Conservation (phyloP, 495 filamentous ascomycete genomes). For the Trichoderma parareesei region DNA sequence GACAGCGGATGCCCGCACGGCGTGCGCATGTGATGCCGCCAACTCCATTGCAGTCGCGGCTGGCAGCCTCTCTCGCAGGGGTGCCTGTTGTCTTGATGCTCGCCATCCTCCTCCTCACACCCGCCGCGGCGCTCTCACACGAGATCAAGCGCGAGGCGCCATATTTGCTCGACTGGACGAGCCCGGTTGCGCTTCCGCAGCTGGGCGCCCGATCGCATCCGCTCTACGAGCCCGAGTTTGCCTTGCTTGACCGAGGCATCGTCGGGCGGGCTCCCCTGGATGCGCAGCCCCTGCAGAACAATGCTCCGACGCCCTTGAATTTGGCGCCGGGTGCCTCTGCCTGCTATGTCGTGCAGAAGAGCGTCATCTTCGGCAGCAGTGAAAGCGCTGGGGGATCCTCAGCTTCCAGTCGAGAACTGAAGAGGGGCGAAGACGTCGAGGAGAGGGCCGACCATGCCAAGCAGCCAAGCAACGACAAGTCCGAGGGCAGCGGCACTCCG, state of each 20-base stretch:
- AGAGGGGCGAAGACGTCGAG: slow-evolving; percentile 10
- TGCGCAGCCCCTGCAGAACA: slow-evolving; percentile 50
- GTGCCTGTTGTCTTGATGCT: slow-evolving; percentile 47
- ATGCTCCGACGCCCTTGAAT: slow-evolving; percentile 46
- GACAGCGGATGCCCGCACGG: slow-evolving; percentile 25
- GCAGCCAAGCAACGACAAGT: slow-evolving; percentile 6
- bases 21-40: slow-evolving; percentile 47
- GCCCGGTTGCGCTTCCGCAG: neutral
- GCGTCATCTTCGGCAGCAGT: slow-evolving; percentile 15
- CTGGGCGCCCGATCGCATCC: neutral
- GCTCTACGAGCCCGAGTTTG: slow-evolving; percentile 50
- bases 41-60: slow-evolving; percentile 58
- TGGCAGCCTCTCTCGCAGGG: slow-evolving; percentile 55
- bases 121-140: slow-evolving; percentile 50
- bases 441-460: slow-evolving; percentile 14
- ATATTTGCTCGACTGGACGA: neutral
- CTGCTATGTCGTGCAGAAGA: slow-evolving; percentile 26
- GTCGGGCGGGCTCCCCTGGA: slow-evolving; percentile 50
- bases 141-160: slow-evolving; percentile 29
- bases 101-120: slow-evolving; percentile 46
- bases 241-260: slow-evolving; percentile 49
- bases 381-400: neutral
- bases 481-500: slow-evolving; percentile 19
- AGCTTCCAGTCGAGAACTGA: neutral
- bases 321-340: slow-evolving; percentile 48